A percentile compares a stretch with the other conserved stretches of the same genome.
Conservation (phyloP, 1,284 basidiomycete genomes). For the Mycosarcoma mackinlayi region DNA sequence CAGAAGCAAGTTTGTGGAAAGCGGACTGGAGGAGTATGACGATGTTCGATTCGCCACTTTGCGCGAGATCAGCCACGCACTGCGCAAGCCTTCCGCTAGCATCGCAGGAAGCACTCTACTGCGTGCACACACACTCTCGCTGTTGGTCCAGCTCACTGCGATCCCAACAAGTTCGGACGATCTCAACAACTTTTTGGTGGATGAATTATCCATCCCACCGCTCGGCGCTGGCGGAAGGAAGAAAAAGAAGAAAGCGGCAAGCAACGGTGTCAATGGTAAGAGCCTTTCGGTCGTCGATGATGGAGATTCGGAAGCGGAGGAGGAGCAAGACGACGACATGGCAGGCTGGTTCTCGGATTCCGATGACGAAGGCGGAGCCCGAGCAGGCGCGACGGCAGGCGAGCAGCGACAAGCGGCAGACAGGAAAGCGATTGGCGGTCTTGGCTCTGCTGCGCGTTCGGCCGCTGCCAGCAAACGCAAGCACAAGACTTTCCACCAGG, state of each 20-base stretch:
- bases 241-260: conserved; percentile 41
- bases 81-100: conserved; percentile 43
- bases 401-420: conserved; percentile 32
- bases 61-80: conserved; percentile 74
- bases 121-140: conserved; percentile 76
- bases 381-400: conserved; percentile 46
- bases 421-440: conserved; percentile 31
- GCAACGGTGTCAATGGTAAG: conserved; percentile 31
- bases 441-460: conserved; percentile 24
- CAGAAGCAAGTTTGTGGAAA: conserved; percentile 50
- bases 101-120: conserved; percentile 62
- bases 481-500: conserved; percentile 63
- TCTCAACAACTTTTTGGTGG: conserved; percentile 82
- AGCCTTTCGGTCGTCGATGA: conserved; percentile 54
- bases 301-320: conserved; percentile 60
- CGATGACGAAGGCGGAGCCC: conserved; percentile 62
- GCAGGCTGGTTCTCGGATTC: conserved; percentile 70
- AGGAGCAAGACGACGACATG: conserved; percentile 70
- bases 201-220: conserved; percentile 69
- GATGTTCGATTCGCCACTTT: conserved; percentile 89
- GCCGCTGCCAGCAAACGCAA: conserved; percentile 56
- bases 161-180: conserved; percentile 82
- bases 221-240: conserved; percentile 2
- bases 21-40: conserved; percentile 72
- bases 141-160: conserved; percentile 81